These are phyloP conservation scores for Botryobasidium botryosum DNA, from an alignment of 768 basidiomycete species.

Conservation along the genomic window DNA sequence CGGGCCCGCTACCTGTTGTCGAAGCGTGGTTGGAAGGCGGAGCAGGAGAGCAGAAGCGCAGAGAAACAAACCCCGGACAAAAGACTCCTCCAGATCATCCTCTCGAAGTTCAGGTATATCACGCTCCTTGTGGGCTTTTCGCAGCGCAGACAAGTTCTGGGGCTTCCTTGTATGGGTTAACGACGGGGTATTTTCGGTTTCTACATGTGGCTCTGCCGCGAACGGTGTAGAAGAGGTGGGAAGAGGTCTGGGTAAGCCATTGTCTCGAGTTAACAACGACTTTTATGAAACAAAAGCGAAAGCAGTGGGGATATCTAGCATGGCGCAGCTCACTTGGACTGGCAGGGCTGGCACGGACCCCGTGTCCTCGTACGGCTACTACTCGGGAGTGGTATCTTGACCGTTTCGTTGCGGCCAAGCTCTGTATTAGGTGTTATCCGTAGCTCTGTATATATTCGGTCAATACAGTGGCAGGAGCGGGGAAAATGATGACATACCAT, in stretches of 20 bases:
- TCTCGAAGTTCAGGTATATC: conserved; percentile 51
- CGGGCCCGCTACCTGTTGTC: conserved; percentile 65
- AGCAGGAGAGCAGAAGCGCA: background rate
- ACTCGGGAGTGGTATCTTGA: conserved; percentile 36
- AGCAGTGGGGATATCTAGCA: background rate
- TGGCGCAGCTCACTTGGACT: background rate
- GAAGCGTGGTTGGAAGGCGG: background rate
- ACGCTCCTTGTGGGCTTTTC: conserved; percentile 48
- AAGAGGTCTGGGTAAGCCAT: background rate
- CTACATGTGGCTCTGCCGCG: conserved; percentile 1
- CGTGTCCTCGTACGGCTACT: background rate
- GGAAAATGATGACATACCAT: conserved; percentile 31
- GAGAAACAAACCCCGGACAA: conserved; percentile 52
- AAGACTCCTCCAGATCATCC: conserved; percentile 70
- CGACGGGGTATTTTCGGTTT: background rate
- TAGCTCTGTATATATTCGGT: background rate
- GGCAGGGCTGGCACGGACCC: background rate
- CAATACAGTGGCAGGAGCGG: background rate
- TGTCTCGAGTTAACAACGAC: background rate
- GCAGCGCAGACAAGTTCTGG: conserved; percentile 24
- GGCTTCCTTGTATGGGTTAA: background rate
- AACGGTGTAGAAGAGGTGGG: background rate
- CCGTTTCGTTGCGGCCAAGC: conserved; percentile 65
- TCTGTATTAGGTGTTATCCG: conserved; percentile 41
- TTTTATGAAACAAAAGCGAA: background rate